Evolutionary conservation across 257 asterid species (phyloP), one percentile per base, ranked within the genome.

Genomic region (Lycium ferocissimum): DNA sequence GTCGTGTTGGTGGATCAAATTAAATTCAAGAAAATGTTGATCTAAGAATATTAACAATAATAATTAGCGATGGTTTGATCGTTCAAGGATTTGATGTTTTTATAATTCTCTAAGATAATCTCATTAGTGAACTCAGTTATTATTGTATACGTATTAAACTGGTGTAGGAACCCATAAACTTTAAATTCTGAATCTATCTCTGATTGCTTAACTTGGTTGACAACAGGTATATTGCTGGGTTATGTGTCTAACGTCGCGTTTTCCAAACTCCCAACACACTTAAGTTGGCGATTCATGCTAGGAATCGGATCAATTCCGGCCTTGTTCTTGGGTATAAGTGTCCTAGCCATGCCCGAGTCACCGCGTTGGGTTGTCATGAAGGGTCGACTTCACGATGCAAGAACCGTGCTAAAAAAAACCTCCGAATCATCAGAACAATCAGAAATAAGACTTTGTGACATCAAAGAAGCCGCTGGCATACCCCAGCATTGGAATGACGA

Each of bases 281-380:
- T 72, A 51, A 84, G 61, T 13, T 84, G 86, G 86, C 58, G 83
- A 58, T 84, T 84, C 49, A 84, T 84, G 86, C 57, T 84, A 33
- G 86, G 83, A 43, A 63, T 61, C 13, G 86, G 86, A 59, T 63
- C 86, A 38, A 12, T 84, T 61, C 82, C 86, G 9, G 73, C 86
- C 2, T 7, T 72, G 1, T 7, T 72, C 11, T 62, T 84, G 61
- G 86, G 43, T 37, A 2, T 84, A 2, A 70, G 86, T 18, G 86
- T 84, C 4, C 57, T 84, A 20, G 45, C 86, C 51, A 84, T 84
- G 86, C 86, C 86, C 38, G 86, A 84, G 49, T 84, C 86, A 14
- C 86, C 86, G 3, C 76, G 86, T 14, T 84, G 86, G 86, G 63
- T 84, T 2, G 73, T 73, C 59, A 71, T 84, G 86, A 47, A 84